A percentile compares a stretch with the other conserved stretches of the same genome.
phyloP scores from a whole-genome alignment of 2,329 filamentous ascomycete species.

The Pestalotiopsis sp. region DNA sequence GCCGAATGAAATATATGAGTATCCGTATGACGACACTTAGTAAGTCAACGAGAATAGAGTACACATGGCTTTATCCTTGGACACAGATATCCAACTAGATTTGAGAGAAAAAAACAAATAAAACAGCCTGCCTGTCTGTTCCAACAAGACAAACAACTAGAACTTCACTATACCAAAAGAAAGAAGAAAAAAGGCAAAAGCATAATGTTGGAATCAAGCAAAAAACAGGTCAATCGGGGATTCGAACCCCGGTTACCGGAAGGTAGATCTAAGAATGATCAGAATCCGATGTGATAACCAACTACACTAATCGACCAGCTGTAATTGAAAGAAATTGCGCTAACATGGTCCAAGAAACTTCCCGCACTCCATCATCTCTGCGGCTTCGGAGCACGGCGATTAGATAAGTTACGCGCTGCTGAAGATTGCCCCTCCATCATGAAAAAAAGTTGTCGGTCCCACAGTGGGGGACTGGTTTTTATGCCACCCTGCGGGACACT shows the following conservation, averaged over 20 bases:
- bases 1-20: no score
- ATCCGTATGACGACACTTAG: no score
- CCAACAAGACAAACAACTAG: no score
- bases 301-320: conserved; percentile 13
- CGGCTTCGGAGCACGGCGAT: background rate
- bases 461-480: conserved; percentile 6
- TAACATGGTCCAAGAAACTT: background rate
- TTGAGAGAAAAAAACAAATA: no score
- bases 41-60: no score
- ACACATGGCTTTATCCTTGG: no score
- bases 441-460: conserved; percentile 9
- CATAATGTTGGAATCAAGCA: background rate
- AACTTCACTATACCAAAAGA: no score
- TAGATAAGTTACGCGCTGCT: background rate
- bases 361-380: background rate
- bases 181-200: background rate
- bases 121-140: no score
- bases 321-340: background rate
- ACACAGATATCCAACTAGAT: no score
- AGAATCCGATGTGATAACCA: conserved; percentile 17
- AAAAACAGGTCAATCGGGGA: conserved; percentile 12
- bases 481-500: background rate
- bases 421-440: conserved; percentile 5
- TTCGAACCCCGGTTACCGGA: conserved; percentile 15
- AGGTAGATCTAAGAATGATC: background rate